Evolutionary conservation across 169 alveolate genomes (phyloP), one percentile per base, ranked within the genome.

Genomic region (Cystoisospora suis): DNA sequence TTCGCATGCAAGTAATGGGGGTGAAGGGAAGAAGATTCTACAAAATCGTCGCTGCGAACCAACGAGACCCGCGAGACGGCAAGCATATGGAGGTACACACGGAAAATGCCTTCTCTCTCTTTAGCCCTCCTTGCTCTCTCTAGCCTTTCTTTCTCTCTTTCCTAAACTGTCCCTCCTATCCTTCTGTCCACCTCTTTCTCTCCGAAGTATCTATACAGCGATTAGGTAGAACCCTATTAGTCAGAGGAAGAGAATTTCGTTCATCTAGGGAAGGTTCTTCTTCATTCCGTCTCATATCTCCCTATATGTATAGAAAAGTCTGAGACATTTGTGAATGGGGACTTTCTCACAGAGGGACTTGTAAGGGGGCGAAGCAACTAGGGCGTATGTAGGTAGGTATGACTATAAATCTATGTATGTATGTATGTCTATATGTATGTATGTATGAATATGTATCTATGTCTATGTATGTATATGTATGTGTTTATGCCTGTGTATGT

Each of bases 21-120:
- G 83, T 72, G 38, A 80, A 85, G 85, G 97, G 97, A 2, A 77
- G 91, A 12, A 88, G 96, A 32, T 96, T 95, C 90, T 94, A 87
- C 91, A 94, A 95, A 93, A 77, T 96, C 77, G 98, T 96, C 9
- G 98, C 96, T 34, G 97, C 97, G 23, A 96, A 96, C 65, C 98
- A 96, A 86, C 89, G 97, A 70, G 98, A 96, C 88, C 97, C 97
- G 42, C 93, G 97, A 72, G 96, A 96, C 88, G 98, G 98, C 45
- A 96, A 96, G 90, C 98, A 96, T 89, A 96, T 96, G 96, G 98
- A 96, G 88, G 98, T 81, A 94, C 34, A 7, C 49, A 38, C 77
- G 29, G 20, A 53, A 20, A 53, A 53, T 53, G 65, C 65, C 65
- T 15, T 53, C 20, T 53, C 65, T 53, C n/a, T 53, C 20, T 20